A percentile compares a stretch with the other conserved stretches of the same genome.
phyloP scores from a whole-genome alignment of 2,329 filamentous ascomycete genomes.

The Cladosporium sp. region DNA sequence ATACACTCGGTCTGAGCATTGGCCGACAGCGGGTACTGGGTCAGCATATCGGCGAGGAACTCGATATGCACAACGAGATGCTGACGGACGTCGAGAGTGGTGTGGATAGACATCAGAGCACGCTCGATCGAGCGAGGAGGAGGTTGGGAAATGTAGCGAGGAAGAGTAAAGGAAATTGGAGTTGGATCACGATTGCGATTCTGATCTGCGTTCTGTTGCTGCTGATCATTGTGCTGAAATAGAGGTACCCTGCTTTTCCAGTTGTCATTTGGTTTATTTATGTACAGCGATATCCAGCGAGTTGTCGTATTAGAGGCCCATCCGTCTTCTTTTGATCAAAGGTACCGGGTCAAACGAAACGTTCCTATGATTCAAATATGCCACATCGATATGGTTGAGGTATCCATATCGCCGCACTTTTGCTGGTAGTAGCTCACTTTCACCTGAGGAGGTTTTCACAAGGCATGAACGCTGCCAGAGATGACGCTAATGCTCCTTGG shows the following conservation, averaged over 20 bases:
- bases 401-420: too few relatives aligned
- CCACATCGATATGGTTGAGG: too few relatives aligned
- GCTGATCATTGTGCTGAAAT: constrained; percentile 78
- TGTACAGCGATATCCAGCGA: constrained; percentile 64
- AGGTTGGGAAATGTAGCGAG: constrained; percentile 68
- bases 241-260: constrained; percentile 51
- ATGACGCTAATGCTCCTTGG: too few relatives aligned
- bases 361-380: too few relatives aligned
- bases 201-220: constrained; percentile 79
- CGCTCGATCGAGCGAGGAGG: constrained; percentile 70
- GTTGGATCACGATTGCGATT: constrained; percentile 74
- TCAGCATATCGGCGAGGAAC: constrained; percentile 93
- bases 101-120: constrained; percentile 73
- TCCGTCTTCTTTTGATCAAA: too few relatives aligned
- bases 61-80: constrained; percentile 84
- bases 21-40: constrained; percentile 84
- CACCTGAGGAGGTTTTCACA: too few relatives aligned
- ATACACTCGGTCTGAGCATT: constrained; percentile 79
- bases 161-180: constrained; percentile 79
- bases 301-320: too few relatives aligned
- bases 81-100: constrained; percentile 83
- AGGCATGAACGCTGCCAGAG: too few relatives aligned
- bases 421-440: too few relatives aligned
- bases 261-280: constrained; percentile 64
- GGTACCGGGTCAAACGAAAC: too few relatives aligned